phyloP scores from a whole-genome alignment of 1,284 basidiomycete species.

The Ustilago lituana region DNA sequence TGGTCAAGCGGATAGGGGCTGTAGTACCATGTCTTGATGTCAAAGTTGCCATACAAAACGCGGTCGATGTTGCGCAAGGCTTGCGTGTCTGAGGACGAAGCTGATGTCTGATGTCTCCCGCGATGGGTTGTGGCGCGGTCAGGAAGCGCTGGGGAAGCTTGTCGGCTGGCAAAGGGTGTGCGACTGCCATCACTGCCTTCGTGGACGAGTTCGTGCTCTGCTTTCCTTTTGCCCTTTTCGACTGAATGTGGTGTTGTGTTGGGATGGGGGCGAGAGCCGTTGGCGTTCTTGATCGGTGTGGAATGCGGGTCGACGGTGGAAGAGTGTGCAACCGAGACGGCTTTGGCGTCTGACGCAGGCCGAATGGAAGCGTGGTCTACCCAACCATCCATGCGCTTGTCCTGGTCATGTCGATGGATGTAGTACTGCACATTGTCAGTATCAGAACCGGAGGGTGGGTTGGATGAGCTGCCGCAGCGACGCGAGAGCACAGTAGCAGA shows the following conservation, averaged over 20 bases:
- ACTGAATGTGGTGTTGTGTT: slow-evolving; percentile 1
- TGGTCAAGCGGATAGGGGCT: slow-evolving; percentile 65
- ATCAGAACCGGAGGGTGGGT: slow-evolving; percentile 11
- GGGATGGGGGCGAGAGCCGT: not conserved
- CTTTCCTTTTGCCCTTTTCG: slow-evolving; percentile 39
- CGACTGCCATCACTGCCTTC: slow-evolving; percentile 26
- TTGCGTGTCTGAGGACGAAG: slow-evolving; percentile 16
- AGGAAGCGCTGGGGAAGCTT: slow-evolving; percentile 22
- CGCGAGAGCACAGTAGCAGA: slow-evolving; percentile 26
- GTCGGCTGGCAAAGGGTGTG: slow-evolving; percentile 34
- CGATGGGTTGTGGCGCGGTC: slow-evolving; percentile 16
- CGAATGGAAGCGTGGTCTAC: slow-evolving; percentile 24
- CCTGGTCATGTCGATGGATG: slow-evolving; percentile 40
- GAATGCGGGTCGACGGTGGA: not conserved
- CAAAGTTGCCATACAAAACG: slow-evolving; percentile 63
- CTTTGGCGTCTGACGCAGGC: not conserved
- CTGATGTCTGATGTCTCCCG: slow-evolving; percentile 7
- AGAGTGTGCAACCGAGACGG: not conserved
- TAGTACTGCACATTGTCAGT: slow-evolving; percentile 35
- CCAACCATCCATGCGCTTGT: slow-evolving; percentile 49
- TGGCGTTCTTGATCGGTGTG: slow-evolving; percentile 4
- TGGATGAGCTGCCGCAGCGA: slow-evolving; percentile 29
- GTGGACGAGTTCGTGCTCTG: slow-evolving; percentile 20
- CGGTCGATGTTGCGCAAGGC: slow-evolving; percentile 47
- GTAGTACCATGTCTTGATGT: slow-evolving; percentile 67